phyloP scores from a whole-genome alignment of 257 asterid species.

The Rehmannia glutinosa region DNA sequence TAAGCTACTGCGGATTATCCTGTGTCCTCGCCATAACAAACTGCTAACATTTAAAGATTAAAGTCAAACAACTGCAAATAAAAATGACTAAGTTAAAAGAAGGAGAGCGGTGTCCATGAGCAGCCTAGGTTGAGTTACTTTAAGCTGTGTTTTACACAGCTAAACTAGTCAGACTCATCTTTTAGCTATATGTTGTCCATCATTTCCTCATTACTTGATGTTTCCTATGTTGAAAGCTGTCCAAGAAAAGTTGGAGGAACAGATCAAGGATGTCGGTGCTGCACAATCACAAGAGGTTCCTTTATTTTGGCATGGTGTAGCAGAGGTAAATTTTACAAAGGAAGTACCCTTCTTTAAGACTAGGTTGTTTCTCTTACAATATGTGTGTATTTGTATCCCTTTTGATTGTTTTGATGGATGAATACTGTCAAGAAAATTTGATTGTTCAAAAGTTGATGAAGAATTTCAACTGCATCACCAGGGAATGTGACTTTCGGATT shows the following conservation, averaged over 20 bases:
- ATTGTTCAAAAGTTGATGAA: background rate
- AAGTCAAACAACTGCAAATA: background rate
- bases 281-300: conserved; percentile 63
- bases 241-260: conserved; percentile 59
- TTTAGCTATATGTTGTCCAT: background rate
- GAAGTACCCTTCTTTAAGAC: background rate
- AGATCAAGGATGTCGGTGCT: conserved; percentile 69
- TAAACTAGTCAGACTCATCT: background rate
- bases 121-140: too few species aligned
- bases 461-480: too few species aligned
- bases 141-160: too few species aligned
- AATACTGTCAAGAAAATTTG: background rate
- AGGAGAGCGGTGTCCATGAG: background rate
- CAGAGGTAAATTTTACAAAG: conserved; percentile 60
- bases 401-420: background rate
- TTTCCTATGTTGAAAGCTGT: conserved; percentile 49
- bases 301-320: conserved; percentile 78
- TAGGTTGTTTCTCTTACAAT: background rate
- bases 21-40: background rate
- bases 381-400: background rate
- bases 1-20: background rate
- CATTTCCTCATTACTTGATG: conserved; percentile 17
- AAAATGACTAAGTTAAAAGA: background rate
- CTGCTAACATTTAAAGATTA: background rate
- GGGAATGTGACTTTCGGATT: too few species aligned